Conservation (phyloP, 1,139 yeast species). For the Magnusiomyces tetraspermus region DNA sequence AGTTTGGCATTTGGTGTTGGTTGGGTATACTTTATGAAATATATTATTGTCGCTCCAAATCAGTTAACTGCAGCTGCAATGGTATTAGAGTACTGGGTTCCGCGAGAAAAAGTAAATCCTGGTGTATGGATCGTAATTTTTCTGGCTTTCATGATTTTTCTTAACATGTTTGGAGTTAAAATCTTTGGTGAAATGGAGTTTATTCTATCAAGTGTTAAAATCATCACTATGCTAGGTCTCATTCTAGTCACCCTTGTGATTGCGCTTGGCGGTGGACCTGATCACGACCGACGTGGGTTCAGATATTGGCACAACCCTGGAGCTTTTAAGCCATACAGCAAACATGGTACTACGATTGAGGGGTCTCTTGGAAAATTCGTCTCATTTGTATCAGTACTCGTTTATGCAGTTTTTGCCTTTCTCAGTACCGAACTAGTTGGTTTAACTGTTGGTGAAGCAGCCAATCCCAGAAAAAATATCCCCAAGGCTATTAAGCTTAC, state of each 20-base stretch:
- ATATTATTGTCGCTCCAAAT: slow-evolving; percentile 58
- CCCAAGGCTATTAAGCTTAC: slow-evolving; percentile 76
- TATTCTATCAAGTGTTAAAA: slow-evolving; percentile 59
- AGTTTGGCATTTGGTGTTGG: slow-evolving; percentile 72
- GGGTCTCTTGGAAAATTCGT: slow-evolving; percentile 48
- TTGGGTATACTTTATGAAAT: slow-evolving; percentile 52
- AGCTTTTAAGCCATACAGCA: slow-evolving; percentile 43
- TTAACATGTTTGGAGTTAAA: slow-evolving; percentile 53
- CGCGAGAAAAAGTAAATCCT: slow-evolving; percentile 42
- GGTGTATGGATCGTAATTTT: slow-evolving; percentile 69
- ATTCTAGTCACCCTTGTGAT: slow-evolving; percentile 55
- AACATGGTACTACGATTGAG: slow-evolving; percentile 23
- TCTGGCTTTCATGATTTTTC: slow-evolving; percentile 42
- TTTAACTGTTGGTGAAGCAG: slow-evolving; percentile 63
- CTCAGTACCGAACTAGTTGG: slow-evolving; percentile 75
- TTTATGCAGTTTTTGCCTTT: slow-evolving; percentile 41
- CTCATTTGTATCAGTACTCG: slow-evolving; percentile 56
- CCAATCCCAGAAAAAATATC: slow-evolving; percentile 67
- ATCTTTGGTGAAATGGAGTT: slow-evolving; percentile 61
- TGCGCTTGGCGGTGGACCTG: slow-evolving; percentile 69
- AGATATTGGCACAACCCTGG: slow-evolving; percentile 59
- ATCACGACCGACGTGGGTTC: slow-evolving; percentile 54
- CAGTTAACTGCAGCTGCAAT: slow-evolving; percentile 47
- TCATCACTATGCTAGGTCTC: slow-evolving; percentile 63
- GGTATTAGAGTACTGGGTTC: slow-evolving; percentile 55